These are phyloP conservation scores for Pseudocercospora vitis DNA, from an alignment of 2,329 filamentous ascomycete species.

Conservation along the genomic window DNA sequence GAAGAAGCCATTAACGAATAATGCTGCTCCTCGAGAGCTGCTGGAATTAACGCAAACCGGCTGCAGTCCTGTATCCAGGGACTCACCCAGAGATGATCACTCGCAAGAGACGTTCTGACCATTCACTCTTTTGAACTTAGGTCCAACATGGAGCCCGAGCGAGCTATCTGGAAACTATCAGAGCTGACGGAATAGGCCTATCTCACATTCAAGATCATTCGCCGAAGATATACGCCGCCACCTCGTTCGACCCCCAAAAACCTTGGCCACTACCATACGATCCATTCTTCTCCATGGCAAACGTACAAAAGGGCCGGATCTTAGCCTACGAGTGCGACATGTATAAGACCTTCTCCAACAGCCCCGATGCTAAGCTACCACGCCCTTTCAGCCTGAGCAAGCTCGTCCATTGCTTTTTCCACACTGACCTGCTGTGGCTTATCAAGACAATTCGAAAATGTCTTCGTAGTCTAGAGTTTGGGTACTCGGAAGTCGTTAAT, in stretches of 20 bases:
- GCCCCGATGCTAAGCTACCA: slow-evolving; percentile 12
- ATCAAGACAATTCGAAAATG: slow-evolving; percentile 24
- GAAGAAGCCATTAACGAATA: too few species aligned
- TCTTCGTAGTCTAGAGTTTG: slow-evolving; percentile 20
- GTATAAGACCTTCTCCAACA: slow-evolving; percentile 11
- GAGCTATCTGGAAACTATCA: slow-evolving; percentile 10
- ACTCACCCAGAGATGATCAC: too few species aligned
- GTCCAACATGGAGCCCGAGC: slow-evolving; percentile 8
- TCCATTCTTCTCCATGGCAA: slow-evolving; percentile 26
- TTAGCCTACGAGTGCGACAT: slow-evolving; percentile 21
- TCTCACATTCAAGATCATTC: not conserved
- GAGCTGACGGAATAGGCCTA: not conserved
- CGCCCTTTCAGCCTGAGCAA: not conserved
- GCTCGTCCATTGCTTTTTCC: slow-evolving; percentile 9
- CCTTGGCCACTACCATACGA: slow-evolving; percentile 31
- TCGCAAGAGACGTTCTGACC: too few species aligned
- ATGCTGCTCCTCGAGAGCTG: too few species aligned
- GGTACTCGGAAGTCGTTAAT: slow-evolving; percentile 23
- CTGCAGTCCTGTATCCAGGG: too few species aligned
- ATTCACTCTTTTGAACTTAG: too few species aligned
- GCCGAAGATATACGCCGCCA: slow-evolving; percentile 11
- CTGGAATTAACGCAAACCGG: too few species aligned
- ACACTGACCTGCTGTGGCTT: slow-evolving; percentile 16
- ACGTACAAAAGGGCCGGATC: slow-evolving; percentile 25
- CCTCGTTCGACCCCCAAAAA: slow-evolving; percentile 11